A percentile compares a stretch with the other conserved stretches of the same genome.
Conservation (phyloP, 495 filamentous ascomycete species). For the Penicillium tannophilum region DNA sequence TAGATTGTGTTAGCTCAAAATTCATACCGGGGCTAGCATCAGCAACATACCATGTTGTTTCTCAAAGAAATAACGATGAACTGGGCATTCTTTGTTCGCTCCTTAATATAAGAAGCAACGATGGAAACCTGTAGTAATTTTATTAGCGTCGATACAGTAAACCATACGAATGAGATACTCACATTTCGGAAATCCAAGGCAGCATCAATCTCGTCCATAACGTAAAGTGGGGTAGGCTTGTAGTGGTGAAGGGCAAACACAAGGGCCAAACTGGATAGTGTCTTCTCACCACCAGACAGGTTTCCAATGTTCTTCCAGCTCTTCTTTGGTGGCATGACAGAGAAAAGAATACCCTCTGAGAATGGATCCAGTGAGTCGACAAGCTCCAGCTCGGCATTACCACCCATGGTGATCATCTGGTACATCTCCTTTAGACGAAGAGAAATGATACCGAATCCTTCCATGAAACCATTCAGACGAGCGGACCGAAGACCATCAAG, state of each 20-base stretch:
- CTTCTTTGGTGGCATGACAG: constrained; percentile 99
- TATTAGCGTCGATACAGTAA: constrained; percentile 15
- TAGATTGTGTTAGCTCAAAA: constrained; percentile 17
- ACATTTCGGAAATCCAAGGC: constrained; percentile 97
- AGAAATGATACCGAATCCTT: constrained; percentile 94
- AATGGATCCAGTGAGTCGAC: constrained; percentile 96
- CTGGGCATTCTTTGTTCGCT: constrained; percentile 97
- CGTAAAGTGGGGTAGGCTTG: constrained; percentile 95
- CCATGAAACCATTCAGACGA: constrained; percentile 96
- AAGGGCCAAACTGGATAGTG: constrained; percentile 85
- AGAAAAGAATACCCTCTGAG: constrained; percentile 94
- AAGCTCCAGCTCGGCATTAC: constrained; percentile 95
- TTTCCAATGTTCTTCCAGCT: constrained; percentile 99
- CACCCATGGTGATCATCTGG: constrained; percentile 99
- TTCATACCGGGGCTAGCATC: not conserved
- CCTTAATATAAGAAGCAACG: constrained; percentile 97
- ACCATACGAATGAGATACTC: constrained; percentile 40
- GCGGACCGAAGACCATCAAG: constrained; percentile 88
- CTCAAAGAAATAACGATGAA: constrained; percentile 97
- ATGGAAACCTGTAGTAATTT: constrained; percentile 77
- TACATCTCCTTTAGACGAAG: constrained; percentile 98
- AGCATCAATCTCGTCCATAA: constrained; percentile 99
- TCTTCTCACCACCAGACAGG: constrained; percentile 94
- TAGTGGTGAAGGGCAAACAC: constrained; percentile 98
- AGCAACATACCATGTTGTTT: constrained; percentile 80